A percentile compares a stretch with the other conserved stretches of the same genome.
phyloP scores from a whole-genome alignment of 768 basidiomycete species.

The Pleurotus tuber-regium region DNA sequence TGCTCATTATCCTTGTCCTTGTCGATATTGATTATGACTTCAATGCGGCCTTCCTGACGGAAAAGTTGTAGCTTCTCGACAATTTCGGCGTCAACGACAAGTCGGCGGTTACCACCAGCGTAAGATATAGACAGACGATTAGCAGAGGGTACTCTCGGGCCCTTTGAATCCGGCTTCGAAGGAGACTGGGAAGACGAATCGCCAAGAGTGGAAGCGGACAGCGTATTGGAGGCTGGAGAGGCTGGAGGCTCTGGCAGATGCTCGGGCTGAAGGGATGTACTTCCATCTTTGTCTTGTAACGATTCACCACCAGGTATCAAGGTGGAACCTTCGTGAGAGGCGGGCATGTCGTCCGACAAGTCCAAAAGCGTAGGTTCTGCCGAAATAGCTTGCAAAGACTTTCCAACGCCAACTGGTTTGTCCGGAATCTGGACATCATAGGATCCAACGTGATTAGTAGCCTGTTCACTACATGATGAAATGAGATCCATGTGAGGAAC shows the following conservation, averaged over 20 bases:
- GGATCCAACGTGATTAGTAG: conserved; percentile 46
- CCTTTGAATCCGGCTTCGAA: conserved; percentile 34
- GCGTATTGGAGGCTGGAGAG: conserved; percentile 52
- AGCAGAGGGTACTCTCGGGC: conserved; percentile 58
- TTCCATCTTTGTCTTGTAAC: conserved; percentile 16
- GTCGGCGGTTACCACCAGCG: conserved; percentile 80
- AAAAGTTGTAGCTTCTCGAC: conserved; percentile 81
- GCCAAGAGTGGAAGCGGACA: conserved; percentile 45
- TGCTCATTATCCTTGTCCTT: conserved; percentile 48
- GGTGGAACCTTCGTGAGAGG: conserved; percentile 22
- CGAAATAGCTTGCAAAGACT: conserved; percentile 43
- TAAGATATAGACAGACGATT: conserved; percentile 95
- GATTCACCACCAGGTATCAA: conserved; percentile 24
- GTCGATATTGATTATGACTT: conserved; percentile 65
- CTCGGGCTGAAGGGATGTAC: conserved; percentile 29
- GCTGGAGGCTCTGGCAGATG: conserved; percentile 59
- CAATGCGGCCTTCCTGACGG: conserved; percentile 82
- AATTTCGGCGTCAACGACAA: conserved; percentile 87
- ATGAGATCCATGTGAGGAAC: conserved; percentile 35
- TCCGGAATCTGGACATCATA: conserved; percentile 41
- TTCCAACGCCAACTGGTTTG: conserved; percentile 18
- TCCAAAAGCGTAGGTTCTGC: conserved; percentile 52
- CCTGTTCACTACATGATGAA: conserved; percentile 41
- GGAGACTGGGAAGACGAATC: conserved; percentile 38
- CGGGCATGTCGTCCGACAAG: conserved; percentile 25